Conservation (phyloP, 176 grass and related monocot species). For the Phyllostachys edulis region DNA sequence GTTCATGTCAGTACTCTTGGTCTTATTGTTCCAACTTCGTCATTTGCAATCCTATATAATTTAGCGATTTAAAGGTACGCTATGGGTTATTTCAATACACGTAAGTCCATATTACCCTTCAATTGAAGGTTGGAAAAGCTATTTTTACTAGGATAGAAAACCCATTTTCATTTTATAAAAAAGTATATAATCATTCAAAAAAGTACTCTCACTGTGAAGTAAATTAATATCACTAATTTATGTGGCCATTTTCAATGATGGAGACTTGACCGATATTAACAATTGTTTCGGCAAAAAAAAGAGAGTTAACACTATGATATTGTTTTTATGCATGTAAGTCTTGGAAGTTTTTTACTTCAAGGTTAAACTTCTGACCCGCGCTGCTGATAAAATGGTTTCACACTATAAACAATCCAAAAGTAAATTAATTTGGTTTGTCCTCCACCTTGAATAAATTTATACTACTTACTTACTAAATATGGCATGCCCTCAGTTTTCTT, state of each 20-base stretch:
- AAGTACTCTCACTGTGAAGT: neutral
- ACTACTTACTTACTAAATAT: neutral
- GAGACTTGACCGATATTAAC: neutral
- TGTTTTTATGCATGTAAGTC: neutral
- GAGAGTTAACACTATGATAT: neutral
- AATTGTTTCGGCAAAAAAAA: neutral
- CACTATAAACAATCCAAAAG: neutral
- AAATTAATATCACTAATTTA: neutral
- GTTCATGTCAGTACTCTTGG: constrained; percentile 24
- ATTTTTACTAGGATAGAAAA: neutral
- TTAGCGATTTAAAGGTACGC: neutral
- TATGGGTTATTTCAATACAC: neutral
- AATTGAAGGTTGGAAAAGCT: neutral
- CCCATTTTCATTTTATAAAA: neutral
- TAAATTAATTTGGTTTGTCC: neutral
- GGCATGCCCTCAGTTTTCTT: neutral
- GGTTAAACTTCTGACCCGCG: neutral
- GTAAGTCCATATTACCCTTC: neutral
- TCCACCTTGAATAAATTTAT: neutral
- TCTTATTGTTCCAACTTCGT: neutral
- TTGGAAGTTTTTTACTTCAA: neutral
- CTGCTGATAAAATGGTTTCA: neutral
- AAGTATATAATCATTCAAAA: neutral
- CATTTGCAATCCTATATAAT: neutral
- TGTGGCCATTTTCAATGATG: neutral